phyloP scores from a whole-genome alignment of 2,329 filamentous ascomycete genomes.

The Fusarium nanum region DNA sequence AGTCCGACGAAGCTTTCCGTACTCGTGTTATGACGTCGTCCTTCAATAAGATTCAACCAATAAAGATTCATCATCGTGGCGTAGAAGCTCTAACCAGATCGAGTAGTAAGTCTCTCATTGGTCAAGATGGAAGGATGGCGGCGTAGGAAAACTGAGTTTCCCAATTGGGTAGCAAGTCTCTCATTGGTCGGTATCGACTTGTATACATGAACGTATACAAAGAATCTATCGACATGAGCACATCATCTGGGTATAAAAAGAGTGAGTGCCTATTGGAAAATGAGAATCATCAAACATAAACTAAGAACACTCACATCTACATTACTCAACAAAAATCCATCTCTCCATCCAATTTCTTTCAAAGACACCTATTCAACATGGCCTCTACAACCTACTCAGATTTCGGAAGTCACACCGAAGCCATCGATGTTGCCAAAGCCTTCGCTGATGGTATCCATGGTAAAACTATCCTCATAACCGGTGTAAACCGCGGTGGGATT shows the following conservation, averaged over 20 bases:
- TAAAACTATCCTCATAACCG: neutral
- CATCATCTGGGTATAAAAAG: neutral
- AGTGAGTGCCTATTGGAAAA: rapidly evolving
- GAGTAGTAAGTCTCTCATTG: constrained; percentile 22
- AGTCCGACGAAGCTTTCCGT: neutral
- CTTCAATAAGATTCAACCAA: neutral
- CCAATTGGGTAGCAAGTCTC: constrained; percentile 21
- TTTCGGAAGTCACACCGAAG: neutral
- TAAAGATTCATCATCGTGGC: rapidly evolving
- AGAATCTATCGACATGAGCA: neutral
- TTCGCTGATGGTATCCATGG: neutral
- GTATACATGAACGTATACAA: neutral
- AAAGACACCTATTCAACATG: neutral
- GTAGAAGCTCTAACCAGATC: neutral
- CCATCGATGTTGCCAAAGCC: neutral
- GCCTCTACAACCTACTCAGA: constrained; percentile 11
- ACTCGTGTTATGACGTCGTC: rapidly evolving
- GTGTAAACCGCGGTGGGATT: constrained; percentile 2
- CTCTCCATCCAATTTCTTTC: no score
- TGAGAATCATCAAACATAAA: neutral
- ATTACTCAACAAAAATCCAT: neutral
- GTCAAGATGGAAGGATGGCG: neutral
- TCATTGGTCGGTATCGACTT: neutral
- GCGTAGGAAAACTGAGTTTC: neutral
- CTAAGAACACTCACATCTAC: neutral